phyloP scores from a whole-genome alignment of 495 filamentous ascomycete species.

The Clavariopsis aquatica region DNA sequence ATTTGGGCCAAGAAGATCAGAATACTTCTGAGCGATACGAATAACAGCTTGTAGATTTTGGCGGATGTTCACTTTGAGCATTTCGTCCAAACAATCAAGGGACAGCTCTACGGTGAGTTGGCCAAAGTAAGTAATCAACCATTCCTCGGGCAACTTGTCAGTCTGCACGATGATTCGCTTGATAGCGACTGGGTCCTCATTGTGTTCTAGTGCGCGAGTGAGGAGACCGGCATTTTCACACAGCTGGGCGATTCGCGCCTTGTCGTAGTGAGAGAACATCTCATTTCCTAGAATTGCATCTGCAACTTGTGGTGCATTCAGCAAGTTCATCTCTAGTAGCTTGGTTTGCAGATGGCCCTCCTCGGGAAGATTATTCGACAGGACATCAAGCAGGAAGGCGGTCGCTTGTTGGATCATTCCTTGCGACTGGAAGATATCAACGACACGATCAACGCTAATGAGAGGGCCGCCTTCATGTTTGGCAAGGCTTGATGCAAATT shows the following conservation, averaged over 20 bases:
- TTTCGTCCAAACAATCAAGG: slow-evolving; percentile 89
- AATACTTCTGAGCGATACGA: slow-evolving; percentile 95
- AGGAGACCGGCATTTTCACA: slow-evolving; percentile 75
- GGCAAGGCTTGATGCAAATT: slow-evolving; percentile 86
- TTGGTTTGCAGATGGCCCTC: slow-evolving; percentile 91
- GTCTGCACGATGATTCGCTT: slow-evolving; percentile 83
- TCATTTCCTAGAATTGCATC: slow-evolving; percentile 97
- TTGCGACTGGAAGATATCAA: slow-evolving; percentile 96
- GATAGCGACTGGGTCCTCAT: slow-evolving; percentile 83
- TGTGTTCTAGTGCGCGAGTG: slow-evolving; percentile 77
- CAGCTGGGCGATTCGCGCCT: slow-evolving; percentile 77
- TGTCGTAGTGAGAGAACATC: slow-evolving; percentile 96
- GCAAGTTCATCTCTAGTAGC: slow-evolving; percentile 94
- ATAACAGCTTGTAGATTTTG: slow-evolving; percentile 94
- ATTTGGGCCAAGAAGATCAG: slow-evolving; percentile 88
- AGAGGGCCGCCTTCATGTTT: slow-evolving; percentile 81
- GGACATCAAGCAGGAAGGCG: slow-evolving; percentile 90
- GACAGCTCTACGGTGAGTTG: slow-evolving; percentile 92
- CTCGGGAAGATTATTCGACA: slow-evolving; percentile 92
- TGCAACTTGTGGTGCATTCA: slow-evolving; percentile 94
- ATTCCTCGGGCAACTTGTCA: slow-evolving; percentile 82
- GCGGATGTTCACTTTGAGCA: slow-evolving; percentile 93
- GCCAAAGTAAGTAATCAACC: slow-evolving; percentile 89
- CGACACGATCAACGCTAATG: slow-evolving; percentile 90
- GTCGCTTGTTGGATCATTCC: slow-evolving; percentile 97